Conservation (phyloP, 768 basidiomycete species). For the Trichaptum fuscoviolaceum region DNA sequence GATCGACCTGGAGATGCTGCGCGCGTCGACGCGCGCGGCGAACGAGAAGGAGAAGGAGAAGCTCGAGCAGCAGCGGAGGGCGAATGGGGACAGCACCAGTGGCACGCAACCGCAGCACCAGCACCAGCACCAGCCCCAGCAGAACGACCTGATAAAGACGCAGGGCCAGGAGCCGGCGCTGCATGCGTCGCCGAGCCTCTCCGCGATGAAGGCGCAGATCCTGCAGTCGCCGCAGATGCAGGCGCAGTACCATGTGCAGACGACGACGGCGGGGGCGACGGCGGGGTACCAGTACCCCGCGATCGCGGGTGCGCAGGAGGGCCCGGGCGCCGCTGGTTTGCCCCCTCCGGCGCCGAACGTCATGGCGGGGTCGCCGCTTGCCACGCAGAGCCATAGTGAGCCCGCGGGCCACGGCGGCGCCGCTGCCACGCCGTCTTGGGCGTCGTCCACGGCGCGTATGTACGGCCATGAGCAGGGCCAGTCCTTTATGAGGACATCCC, state of each 20-base stretch:
- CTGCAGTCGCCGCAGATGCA: not conserved
- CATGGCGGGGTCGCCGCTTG: not conserved
- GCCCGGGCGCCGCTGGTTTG: no score
- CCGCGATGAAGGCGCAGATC: not conserved
- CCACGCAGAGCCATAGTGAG: not conserved
- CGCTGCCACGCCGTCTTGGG: not conserved
- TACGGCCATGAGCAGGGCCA: not conserved
- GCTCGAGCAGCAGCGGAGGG: constrained; percentile 5
- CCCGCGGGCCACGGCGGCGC: no score
- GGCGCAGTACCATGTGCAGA: not conserved
- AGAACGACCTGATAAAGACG: not conserved
- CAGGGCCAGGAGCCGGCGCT: not conserved
- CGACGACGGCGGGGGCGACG: no score
- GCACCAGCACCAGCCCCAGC: no score
- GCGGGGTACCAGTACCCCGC: not conserved
- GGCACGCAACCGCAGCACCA: no score
- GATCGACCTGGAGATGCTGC: constrained; percentile 73
- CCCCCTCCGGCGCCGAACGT: not conserved
- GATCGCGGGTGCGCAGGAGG: not conserved
- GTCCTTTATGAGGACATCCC: not conserved
- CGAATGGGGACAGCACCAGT: no score
- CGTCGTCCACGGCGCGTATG: not conserved
- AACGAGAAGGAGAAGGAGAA: constrained; percentile 6
- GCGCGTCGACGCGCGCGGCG: constrained; percentile 42
- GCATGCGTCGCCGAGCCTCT: not conserved